phyloP scores from a whole-genome alignment of 2,329 filamentous ascomycete species.

The Claviceps sp. region DNA sequence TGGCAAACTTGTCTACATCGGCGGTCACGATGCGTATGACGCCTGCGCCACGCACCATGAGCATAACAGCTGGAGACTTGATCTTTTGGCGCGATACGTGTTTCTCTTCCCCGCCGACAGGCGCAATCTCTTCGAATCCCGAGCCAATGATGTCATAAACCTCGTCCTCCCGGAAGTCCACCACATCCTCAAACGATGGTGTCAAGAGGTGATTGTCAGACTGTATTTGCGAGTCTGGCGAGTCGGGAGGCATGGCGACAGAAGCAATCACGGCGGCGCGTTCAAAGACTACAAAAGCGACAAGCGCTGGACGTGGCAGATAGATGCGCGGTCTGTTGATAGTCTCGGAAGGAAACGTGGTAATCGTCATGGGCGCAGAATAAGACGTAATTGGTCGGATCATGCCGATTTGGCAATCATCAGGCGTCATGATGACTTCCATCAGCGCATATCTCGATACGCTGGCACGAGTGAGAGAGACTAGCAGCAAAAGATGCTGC shows the following conservation, averaged over 20 bases:
- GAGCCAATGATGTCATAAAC: slow-evolving; percentile 51
- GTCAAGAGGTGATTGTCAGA: slow-evolving; percentile 49
- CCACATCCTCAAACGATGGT: slow-evolving; percentile 68
- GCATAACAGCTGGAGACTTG: slow-evolving; percentile 48
- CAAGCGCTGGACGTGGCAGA: slow-evolving; percentile 63
- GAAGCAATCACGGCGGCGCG: slow-evolving; percentile 67
- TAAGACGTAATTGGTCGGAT: slow-evolving; percentile 57
- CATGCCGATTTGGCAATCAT: slow-evolving; percentile 44
- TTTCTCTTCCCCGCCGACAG: slow-evolving; percentile 28
- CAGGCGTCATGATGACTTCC: slow-evolving; percentile 50
- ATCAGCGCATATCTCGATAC: slow-evolving; percentile 58
- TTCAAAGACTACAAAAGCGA: slow-evolving; percentile 71
- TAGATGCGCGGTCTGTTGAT: slow-evolving; percentile 49
- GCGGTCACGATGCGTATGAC: slow-evolving; percentile 45
- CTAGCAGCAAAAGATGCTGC: slow-evolving; percentile 49
- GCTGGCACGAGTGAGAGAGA: slow-evolving; percentile 38
- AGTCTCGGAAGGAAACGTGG: slow-evolving; percentile 23
- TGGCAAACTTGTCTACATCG: slow-evolving; percentile 46
- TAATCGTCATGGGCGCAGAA: slow-evolving; percentile 36
- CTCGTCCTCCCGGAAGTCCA: slow-evolving; percentile 60
- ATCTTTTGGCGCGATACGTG: slow-evolving; percentile 39
- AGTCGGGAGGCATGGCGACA: slow-evolving; percentile 51
- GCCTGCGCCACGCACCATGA: slow-evolving; percentile 50
- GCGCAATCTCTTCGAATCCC: slow-evolving; percentile 45
- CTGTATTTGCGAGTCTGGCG: slow-evolving; percentile 64